These are phyloP conservation scores for Neofusicoccum parvum DNA, from an alignment of 2,329 filamentous ascomycete genomes.

Conservation along the genomic window DNA sequence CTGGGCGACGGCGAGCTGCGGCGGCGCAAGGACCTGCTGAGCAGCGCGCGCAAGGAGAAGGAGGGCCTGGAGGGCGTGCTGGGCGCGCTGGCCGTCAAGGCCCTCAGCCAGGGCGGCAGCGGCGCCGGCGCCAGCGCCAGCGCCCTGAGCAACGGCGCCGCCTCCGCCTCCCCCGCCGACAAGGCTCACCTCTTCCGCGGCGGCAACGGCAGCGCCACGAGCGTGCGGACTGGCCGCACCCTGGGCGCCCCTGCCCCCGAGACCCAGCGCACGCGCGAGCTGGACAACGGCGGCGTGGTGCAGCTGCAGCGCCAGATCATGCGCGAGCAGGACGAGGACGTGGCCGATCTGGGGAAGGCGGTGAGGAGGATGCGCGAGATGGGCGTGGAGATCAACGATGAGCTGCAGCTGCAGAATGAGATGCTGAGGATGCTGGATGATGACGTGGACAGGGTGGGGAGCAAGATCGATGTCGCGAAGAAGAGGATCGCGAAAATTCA, in stretches of 20 bases:
- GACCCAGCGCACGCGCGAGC: slow-evolving; percentile 73
- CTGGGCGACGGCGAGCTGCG: slow-evolving; percentile 76
- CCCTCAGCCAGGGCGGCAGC: slow-evolving; percentile 35
- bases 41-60: slow-evolving; percentile 70
- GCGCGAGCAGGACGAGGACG: slow-evolving; percentile 71
- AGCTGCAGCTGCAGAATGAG: slow-evolving; percentile 71
- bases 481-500: slow-evolving; percentile 67
- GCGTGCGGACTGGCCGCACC: slow-evolving; percentile 50
- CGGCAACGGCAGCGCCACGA: background rate
- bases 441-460: slow-evolving; percentile 65
- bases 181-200: slow-evolving; percentile 39
- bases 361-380: slow-evolving; percentile 76
- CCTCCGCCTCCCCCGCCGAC: slow-evolving; percentile 40
- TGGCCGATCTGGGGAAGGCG: slow-evolving; percentile 68
- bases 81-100: slow-evolving; percentile 61
- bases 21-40: slow-evolving; percentile 69
- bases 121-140: slow-evolving; percentile 34
- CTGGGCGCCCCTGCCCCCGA: slow-evolving; percentile 73
- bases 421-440: slow-evolving; percentile 69
- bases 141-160: slow-evolving; percentile 39
- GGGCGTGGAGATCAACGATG: slow-evolving; percentile 73
- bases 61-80: slow-evolving; percentile 75
- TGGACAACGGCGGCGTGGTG: slow-evolving; percentile 74
- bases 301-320: slow-evolving; percentile 75
- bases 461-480: slow-evolving; percentile 75